Percentiles rank a stretch among this genome's conserved stretches.
These are phyloP conservation scores for Herpotrichia juniperi DNA, from an alignment of 2,329 filamentous ascomycete species.

Conservation along the genomic window DNA sequence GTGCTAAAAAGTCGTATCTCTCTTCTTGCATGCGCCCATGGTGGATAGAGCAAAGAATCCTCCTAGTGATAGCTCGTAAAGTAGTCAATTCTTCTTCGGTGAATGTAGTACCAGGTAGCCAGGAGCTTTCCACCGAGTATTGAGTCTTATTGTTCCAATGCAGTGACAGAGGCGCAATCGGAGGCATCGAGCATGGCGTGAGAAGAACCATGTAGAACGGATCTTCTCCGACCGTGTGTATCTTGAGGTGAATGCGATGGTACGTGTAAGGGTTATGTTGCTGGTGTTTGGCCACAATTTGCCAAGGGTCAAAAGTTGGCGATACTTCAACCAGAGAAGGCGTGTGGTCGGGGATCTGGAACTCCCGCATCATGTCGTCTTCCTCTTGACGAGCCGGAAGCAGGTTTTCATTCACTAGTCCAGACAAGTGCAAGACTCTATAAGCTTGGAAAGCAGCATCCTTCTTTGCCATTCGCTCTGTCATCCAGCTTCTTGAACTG, in stretches of 20 bases:
- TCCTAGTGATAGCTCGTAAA: conserved; percentile 31
- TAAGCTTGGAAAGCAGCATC: conserved; percentile 88
- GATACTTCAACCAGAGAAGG: conserved; percentile 33
- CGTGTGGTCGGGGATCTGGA: conserved; percentile 28
- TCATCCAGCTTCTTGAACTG: conserved; percentile 67
- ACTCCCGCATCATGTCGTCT: conserved; percentile 24
- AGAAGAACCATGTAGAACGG: conserved; percentile 29
- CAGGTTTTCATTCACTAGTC: conserved; percentile 78
- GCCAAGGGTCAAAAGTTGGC: conserved; percentile 40
- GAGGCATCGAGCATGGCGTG: conserved; percentile 25
- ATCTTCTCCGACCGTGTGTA: conserved; percentile 16
- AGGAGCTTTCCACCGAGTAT: conserved; percentile 24
- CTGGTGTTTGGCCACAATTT: conserved; percentile 17
- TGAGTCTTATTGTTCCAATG: conserved; percentile 38
- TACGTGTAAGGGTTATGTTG: conserved; percentile 20
- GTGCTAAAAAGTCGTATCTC: conserved; percentile 35
- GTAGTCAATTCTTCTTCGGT: conserved; percentile 19
- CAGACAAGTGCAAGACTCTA: conserved; percentile 68
- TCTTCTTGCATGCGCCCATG: conserved; percentile 24
- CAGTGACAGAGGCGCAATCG: conserved; percentile 24
- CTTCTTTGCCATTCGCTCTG: conserved; percentile 73
- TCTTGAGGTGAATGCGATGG: conserved; percentile 24
- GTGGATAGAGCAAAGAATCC: conserved; percentile 31
- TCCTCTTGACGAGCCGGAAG: conserved; percentile 62
- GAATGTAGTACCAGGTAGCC: conserved; percentile 14